Percentiles rank a stretch among this genome's conserved stretches.
Evolutionary conservation across 2,329 filamentous ascomycete genomes (phyloP).

Genomic region (Bimuria novae-zelandiae): DNA sequence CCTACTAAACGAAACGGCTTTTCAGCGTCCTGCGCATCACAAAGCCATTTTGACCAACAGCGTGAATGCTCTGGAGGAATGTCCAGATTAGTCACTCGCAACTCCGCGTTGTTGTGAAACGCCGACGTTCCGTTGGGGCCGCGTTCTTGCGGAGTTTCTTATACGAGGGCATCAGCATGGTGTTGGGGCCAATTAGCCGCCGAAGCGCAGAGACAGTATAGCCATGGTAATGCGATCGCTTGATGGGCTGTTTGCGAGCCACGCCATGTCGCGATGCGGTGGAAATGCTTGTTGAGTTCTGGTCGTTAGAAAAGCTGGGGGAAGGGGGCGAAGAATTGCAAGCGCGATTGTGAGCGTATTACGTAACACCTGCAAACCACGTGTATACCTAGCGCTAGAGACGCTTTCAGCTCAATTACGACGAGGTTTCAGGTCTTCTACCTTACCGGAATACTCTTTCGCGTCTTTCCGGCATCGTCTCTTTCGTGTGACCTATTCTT

Average conservation of each 20-base stretch:
- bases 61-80: not conserved
- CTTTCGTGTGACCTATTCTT: not conserved
- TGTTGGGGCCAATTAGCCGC: not conserved
- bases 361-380: too few species aligned
- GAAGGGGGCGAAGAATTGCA: too few species aligned
- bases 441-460: not conserved
- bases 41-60: not conserved
- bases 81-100: conserved; percentile 1
- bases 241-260: not conserved
- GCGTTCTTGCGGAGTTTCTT: conserved; percentile 2
- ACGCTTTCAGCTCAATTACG: too few species aligned
- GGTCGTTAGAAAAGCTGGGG: too few species aligned
- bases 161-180: not conserved
- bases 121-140: conserved; percentile 1
- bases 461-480: not conserved
- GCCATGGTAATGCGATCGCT: not conserved
- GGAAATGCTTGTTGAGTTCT: too few species aligned
- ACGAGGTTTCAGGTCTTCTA: too few species aligned
- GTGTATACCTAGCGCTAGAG: too few species aligned
- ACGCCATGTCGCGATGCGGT: too few species aligned
- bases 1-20: not conserved
- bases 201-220: too few species aligned
- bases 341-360: too few species aligned
- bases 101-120: conserved; percentile 3
- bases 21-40: not conserved